Evolutionary conservation across 208 protist genomes (phyloP).

Genomic region (Leishmania major): DNA sequence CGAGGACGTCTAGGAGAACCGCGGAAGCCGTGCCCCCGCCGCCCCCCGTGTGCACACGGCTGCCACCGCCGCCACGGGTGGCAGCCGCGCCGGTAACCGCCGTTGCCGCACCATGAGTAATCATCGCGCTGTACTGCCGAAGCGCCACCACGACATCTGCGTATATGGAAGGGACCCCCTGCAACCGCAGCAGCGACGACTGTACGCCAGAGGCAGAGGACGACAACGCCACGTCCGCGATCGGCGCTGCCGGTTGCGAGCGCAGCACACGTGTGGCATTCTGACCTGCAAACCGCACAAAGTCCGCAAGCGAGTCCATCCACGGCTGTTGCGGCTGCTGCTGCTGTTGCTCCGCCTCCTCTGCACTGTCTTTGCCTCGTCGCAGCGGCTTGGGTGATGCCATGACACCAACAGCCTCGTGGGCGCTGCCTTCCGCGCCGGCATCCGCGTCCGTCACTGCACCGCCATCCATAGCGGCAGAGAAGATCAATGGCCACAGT

Average conservation of each 20-base stretch:
- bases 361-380: background rate
- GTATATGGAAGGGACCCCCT: constrained; percentile 46
- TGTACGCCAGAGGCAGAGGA: background rate
- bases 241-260: constrained; percentile 1
- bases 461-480: background rate
- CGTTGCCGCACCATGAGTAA: background rate
- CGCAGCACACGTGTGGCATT: constrained; percentile 15
- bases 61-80: background rate
- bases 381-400: background rate
- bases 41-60: constrained; percentile 3
- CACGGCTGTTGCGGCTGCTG: background rate
- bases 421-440: background rate
- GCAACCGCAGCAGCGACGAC: constrained; percentile 16
- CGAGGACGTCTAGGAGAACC: constrained; percentile 40
- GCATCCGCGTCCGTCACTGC: constrained; percentile 4
- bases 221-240: background rate
- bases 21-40: background rate
- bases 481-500: constrained; percentile 12
- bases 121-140: constrained; percentile 16
- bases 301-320: constrained; percentile 21
- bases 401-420: background rate
- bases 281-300: constrained; percentile 10
- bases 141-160: constrained; percentile 37
- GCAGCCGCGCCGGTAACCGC: background rate
- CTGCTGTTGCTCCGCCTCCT: background rate